Evolutionary conservation across 768 basidiomycete genomes (phyloP).

Genomic region (Stropharia rugosoannulata): DNA sequence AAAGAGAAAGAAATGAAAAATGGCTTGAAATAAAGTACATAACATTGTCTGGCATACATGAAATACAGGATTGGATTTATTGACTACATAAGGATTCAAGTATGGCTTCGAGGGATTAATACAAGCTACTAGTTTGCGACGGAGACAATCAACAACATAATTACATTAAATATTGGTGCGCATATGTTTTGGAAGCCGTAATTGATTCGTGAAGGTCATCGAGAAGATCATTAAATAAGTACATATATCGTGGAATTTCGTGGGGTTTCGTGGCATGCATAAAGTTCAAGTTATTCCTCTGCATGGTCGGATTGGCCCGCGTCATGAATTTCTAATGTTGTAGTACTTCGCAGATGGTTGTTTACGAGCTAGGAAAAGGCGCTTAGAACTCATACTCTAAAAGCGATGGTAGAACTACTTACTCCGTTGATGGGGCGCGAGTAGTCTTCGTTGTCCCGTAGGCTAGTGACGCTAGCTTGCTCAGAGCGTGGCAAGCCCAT

Average conservation of each 20-base stretch:
- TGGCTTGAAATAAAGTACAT: too few relatives aligned
- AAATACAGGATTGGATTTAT: too few relatives aligned
- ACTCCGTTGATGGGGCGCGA: constrained; percentile 35
- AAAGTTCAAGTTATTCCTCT: neutral
- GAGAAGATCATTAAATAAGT: too few relatives aligned
- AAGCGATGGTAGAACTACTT: neutral
- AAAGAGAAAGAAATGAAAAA: neutral
- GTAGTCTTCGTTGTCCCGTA: constrained; percentile 40
- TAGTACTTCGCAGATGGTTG: constrained; percentile 29
- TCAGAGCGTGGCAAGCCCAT: constrained; percentile 16
- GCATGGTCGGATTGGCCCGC: constrained; percentile 7
- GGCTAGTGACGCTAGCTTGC: constrained; percentile 31
- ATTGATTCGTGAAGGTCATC: too few relatives aligned
- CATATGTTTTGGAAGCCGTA: too few relatives aligned
- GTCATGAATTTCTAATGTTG: constrained; percentile 26
- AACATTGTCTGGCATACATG: too few relatives aligned
- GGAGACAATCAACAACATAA: too few relatives aligned
- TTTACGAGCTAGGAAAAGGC: constrained; percentile 19
- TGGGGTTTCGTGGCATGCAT: neutral
- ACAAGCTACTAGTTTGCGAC: too few relatives aligned
- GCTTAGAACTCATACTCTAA: neutral
- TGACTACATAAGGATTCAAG: neutral
- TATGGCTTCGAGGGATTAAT: too few relatives aligned
- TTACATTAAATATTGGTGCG: too few relatives aligned
- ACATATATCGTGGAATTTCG: neutral